Conservation (phyloP, 164 flowering plant genomes). For the Liquidambar formosana region DNA sequence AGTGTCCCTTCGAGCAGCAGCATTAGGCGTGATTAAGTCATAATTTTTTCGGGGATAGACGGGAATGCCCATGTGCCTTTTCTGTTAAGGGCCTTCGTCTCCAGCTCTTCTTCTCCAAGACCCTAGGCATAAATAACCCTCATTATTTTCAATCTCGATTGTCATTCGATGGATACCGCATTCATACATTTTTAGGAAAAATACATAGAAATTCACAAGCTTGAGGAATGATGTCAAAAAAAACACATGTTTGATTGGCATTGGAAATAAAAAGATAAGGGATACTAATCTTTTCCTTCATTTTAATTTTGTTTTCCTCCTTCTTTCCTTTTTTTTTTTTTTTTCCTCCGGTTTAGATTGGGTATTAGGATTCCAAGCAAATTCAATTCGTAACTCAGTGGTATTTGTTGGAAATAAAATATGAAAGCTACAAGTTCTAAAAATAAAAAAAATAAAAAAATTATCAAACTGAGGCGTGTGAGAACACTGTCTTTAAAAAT, state of each 20-base stretch:
- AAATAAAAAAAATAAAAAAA: no score
- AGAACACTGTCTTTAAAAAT: no score
- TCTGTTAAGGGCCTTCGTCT: no score
- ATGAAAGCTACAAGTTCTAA: no score
- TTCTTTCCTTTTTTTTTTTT: not conserved
- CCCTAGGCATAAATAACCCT: not conserved
- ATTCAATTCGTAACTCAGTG: no score
- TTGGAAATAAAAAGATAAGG: no score
- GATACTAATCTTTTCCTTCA: no score
- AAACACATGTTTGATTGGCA: not conserved
- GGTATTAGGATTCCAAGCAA: no score
- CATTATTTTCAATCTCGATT: not conserved
- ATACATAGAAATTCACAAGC: not conserved
- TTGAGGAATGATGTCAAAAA: not conserved
- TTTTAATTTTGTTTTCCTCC: no score
- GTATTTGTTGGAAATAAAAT: no score
- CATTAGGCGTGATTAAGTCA: conserved; percentile 44
- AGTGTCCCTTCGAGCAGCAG: conserved; percentile 51
- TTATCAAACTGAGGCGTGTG: no score
- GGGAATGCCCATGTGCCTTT: not conserved
- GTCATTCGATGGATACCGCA: not conserved
- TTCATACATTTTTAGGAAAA: not conserved
- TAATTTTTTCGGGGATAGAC: conserved; percentile 11
- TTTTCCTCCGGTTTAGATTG: not conserved
- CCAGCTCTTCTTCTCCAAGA: not conserved